Base-by-base conservation (phyloP, 1,284 basidiomycete genomes). In the Malassezia vespertilionis region DNA sequence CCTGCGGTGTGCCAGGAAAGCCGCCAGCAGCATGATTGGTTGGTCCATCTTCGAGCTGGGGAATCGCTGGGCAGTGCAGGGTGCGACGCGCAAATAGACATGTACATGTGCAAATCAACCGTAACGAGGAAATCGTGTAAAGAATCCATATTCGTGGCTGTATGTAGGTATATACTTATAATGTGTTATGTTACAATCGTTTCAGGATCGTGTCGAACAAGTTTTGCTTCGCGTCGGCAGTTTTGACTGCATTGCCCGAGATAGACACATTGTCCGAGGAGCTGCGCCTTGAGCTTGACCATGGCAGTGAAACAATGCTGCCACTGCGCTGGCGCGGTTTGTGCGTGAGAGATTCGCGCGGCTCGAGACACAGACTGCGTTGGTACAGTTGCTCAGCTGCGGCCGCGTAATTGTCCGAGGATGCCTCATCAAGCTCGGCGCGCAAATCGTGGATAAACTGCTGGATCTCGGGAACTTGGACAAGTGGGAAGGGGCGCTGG, bases 381-480 rank as follows among this genome's bases (percentile, higher is more conserved):
- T 63, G 52, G 44, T 71, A 71, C 30, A 71, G 56, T 30, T 63
- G 58, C 30, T 65, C 63, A 14, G 57, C 65, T 4, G 60, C 57
- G 4, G 50, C 51, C 1, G 53, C 56, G 12, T 59, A 60, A 33
- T 51, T 54, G 7, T 52, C 14, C 15, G 27, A 17, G n/a, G 6
- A 14, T 12, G 21, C 52, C 1, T 54, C 44, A 37, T 52, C 47
- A 46, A 61, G 51, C 11, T 58, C 54, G 15, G 53, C 52, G 11
- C 68, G 48, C 5, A 61, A 53, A 3, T 46, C 23, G 20, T 57
- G 46, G 24, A 93, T 75, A 69, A 82, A 90, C 37, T 77, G 76
- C 64, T 89, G 85, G 17, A 87, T 80, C 72, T 90, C 87, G 2
- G 81, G 78, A 10, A 91, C 84, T 54, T 81, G 82, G 61, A 83